Evolutionary conservation across 805 yeast species (phyloP), one percentile per base, ranked within the genome.

Genomic region (Blastobotrys robertii): DNA sequence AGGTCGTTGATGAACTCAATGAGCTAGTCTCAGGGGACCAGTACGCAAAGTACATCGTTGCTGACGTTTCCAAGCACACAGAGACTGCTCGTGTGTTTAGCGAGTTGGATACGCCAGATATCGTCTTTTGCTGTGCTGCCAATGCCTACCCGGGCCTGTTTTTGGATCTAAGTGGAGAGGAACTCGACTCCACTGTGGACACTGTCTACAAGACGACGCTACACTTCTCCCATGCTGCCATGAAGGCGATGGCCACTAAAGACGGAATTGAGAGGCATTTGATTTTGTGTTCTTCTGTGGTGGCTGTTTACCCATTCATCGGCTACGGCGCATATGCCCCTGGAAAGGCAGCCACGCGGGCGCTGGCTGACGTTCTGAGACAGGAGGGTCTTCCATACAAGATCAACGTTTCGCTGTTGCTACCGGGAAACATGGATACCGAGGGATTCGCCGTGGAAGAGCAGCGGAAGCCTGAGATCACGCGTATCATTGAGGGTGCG

Each of bases 311-410:
- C 66, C 86, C 96, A 4, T 81, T 90, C 56, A 83, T 86, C 36
- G 99, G 99, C 0, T 92, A 92, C 59, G 73, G 79, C 0, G 90
- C 85, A 53, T 92, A 92, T 58, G 88, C 92, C 0, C 98, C 99
- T 1, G 62, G 79, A 50, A 92, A 92, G 59, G 81, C 85, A 0
- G 95, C 96, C 0, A 59, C 90, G 11, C 72, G 84, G 54, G 67
- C 94, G 0, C 65, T 92, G 10, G 79, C 87, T 0, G 83, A 82
- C 39, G 68, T 82, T 4, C 63, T 92, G 42, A 76, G 96, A 48
- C 96, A 88, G 52, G 99, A 92, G 58, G 68, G 82, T 35, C 55
- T 69, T 1, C 80, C 82, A 4, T 79, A 77, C 54, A 73, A 79
- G 46, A 77, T 81, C 49, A 64, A 81, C 22, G 83, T 92, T 0